phyloP scores from a whole-genome alignment of 768 basidiomycete species.

The Tricholomella constricta region DNA sequence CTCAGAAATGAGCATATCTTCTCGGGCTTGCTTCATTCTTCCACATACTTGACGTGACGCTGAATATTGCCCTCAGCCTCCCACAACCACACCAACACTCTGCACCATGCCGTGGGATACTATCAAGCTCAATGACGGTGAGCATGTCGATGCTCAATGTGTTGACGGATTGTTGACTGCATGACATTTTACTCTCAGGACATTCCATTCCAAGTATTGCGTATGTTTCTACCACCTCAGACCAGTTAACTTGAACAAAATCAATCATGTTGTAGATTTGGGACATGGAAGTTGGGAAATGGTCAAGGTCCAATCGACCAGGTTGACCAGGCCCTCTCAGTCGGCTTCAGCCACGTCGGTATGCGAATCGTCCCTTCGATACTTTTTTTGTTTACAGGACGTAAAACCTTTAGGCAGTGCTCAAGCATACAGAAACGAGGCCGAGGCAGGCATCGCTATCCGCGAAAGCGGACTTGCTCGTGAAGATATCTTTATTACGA shows the following conservation, averaged over 20 bases:
- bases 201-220: conserved; percentile 53
- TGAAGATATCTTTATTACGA: conserved; percentile 64
- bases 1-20: not conserved
- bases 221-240: conserved; percentile 12
- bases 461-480: conserved; percentile 58
- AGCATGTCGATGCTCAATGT: not conserved
- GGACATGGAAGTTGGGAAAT: conserved; percentile 66
- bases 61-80: not conserved
- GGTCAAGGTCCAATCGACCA: conserved; percentile 52
- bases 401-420: conserved; percentile 55
- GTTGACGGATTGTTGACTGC: not conserved
- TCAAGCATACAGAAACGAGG: conserved; percentile 61
- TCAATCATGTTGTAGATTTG: conserved; percentile 38
- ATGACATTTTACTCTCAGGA: conserved; percentile 33
- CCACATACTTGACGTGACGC: not conserved
- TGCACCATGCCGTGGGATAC: conserved; percentile 58
- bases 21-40: not conserved
- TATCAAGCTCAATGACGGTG: conserved; percentile 64
- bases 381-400: not conserved
- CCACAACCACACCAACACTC: not conserved
- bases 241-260: not conserved
- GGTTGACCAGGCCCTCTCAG: conserved; percentile 62
- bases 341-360: conserved; percentile 68
- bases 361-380: conserved; percentile 16
- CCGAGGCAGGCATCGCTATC: conserved; percentile 54